Conservation (phyloP, 2,329 filamentous ascomycete genomes). For the Microcera coccophila region DNA sequence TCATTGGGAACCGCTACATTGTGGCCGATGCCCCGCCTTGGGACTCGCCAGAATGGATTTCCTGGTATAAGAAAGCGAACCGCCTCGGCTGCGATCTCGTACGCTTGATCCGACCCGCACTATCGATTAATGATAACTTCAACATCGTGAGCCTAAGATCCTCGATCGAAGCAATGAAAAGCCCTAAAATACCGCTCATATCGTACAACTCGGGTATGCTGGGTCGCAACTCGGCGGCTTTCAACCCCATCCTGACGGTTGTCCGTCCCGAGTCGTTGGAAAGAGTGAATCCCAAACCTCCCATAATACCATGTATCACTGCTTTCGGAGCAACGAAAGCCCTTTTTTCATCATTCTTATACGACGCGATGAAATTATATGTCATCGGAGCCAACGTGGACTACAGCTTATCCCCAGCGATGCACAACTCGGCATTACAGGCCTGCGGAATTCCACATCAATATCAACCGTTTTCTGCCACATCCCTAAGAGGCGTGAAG, state of each 20-base stretch:
- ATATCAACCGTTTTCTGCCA: constrained; percentile 62
- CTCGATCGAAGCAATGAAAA: constrained; percentile 40
- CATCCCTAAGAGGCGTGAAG: constrained; percentile 59
- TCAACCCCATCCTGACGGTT: constrained; percentile 61
- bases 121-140: constrained; percentile 58
- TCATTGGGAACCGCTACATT: constrained; percentile 55
- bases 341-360: constrained; percentile 62
- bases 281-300: constrained; percentile 20
- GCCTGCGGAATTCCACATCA: constrained; percentile 65
- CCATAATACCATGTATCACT: constrained; percentile 43
- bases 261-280: constrained; percentile 46
- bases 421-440: constrained; percentile 69
- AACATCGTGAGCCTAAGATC: constrained; percentile 54
- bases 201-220: constrained; percentile 61
- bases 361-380: constrained; percentile 67
- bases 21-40: constrained; percentile 46
- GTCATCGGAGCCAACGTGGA: constrained; percentile 69
- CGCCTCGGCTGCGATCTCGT: constrained; percentile 58
- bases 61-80: constrained; percentile 56
- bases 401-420: constrained; percentile 71
- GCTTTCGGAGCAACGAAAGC: constrained; percentile 60
- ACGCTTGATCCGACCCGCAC: constrained; percentile 56
- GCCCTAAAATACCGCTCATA: constrained; percentile 51
- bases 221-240: constrained; percentile 62
- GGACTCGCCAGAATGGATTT: constrained; percentile 52